Evolutionary conservation across 75 land plant genomes (phyloP).

Genomic region (Cryptomeria japonica): DNA sequence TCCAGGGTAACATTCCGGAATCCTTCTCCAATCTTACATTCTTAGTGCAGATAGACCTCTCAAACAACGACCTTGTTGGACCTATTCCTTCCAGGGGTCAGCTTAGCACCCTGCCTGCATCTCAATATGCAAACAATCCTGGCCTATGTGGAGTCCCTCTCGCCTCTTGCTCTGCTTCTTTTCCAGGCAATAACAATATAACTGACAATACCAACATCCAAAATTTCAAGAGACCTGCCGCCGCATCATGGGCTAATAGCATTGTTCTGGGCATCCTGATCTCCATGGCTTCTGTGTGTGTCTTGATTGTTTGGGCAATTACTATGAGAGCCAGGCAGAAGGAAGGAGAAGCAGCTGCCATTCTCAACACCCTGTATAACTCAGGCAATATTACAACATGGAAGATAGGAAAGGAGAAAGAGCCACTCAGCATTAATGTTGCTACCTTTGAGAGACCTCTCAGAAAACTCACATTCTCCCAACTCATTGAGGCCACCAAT

Average conservation of each 20-base stretch:
- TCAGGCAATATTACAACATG: constrained; percentile 58
- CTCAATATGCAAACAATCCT: constrained; percentile 71
- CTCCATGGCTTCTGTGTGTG: constrained; percentile 53
- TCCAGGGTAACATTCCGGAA: constrained; percentile 69
- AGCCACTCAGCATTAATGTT: constrained; percentile 83
- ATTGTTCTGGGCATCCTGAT: constrained; percentile 57
- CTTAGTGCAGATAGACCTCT: constrained; percentile 71
- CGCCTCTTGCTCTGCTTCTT: constrained; percentile 36
- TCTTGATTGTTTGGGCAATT: constrained; percentile 64
- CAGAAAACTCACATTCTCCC: constrained; percentile 71
- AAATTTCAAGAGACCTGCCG: background rate
- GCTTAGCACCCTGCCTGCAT: constrained; percentile 72
- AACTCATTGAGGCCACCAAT: constrained; percentile 79
- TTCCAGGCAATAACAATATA: background rate
- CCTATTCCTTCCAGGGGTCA: constrained; percentile 79
- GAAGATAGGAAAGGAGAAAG: constrained; percentile 74
- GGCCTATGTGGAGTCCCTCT: constrained; percentile 82
- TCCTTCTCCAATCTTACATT: constrained; percentile 76
- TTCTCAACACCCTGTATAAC: constrained; percentile 56
- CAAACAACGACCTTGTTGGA: constrained; percentile 67
- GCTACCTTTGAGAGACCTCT: constrained; percentile 85
- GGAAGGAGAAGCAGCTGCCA: constrained; percentile 46
- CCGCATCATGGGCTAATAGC: constrained; percentile 61
- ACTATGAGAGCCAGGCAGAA: constrained; percentile 45
- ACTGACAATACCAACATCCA: background rate